Conservation (phyloP, 164 flowering plant genomes). For the Cinnamomum chago region DNA sequence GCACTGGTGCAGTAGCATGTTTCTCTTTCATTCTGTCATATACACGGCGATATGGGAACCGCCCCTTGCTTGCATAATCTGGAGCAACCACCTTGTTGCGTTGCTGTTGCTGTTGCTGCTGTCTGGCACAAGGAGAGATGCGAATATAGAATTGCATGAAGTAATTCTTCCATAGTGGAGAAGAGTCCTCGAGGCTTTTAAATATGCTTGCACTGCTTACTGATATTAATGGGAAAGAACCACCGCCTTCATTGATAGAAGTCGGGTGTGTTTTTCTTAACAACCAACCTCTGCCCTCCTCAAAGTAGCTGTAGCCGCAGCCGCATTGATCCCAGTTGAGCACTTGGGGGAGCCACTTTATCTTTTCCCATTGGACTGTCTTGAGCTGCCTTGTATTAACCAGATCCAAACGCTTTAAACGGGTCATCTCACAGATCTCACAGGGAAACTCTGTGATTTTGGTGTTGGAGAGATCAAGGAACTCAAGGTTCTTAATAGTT, state of each 20-base stretch:
- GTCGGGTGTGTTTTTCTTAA: no score
- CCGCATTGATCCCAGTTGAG: constrained; percentile 5
- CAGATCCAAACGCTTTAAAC: neutral
- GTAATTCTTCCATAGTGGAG: neutral
- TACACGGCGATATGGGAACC: neutral
- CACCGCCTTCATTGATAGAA: no score
- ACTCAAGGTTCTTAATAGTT: neutral
- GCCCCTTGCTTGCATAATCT: neutral
- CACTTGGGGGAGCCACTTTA: neutral
- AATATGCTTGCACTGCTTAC: neutral
- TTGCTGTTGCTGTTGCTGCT: no score
- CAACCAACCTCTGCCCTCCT: neutral
- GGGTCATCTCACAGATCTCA: neutral
- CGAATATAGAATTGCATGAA: neutral
- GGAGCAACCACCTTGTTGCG: no score
- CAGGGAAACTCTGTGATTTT: neutral
- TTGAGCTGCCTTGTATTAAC: neutral
- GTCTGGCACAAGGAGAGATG: constrained; percentile 3
- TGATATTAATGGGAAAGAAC: neutral
- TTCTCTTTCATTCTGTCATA: neutral
- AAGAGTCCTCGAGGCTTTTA: neutral
- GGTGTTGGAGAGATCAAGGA: neutral
- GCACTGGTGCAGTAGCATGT: neutral
- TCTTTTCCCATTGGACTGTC: neutral
- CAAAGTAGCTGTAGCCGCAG: neutral